A percentile compares a stretch with the other conserved stretches of the same genome.
Evolutionary conservation across 106 monocot species (phyloP).

Genomic region (Dendrobium officinale): DNA sequence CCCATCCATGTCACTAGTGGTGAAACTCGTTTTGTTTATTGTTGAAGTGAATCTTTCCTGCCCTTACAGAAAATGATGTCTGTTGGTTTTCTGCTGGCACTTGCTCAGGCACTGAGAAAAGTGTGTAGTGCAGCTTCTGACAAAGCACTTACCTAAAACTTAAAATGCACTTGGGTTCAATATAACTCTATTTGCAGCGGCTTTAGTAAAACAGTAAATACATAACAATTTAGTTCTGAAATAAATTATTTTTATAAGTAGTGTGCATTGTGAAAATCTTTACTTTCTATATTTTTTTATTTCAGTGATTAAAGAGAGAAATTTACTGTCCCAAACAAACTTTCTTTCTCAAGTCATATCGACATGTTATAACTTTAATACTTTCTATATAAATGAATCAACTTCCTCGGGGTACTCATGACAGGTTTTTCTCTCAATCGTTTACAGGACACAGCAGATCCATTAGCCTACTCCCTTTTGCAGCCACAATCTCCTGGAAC

Average conservation of each 20-base stretch:
- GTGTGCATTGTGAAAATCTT: too few species aligned
- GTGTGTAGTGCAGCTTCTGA: too few species aligned
- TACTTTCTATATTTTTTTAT: background rate
- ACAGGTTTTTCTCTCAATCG: background rate
- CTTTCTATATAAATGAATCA: background rate
- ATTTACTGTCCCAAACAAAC: background rate
- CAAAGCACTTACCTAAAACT: background rate
- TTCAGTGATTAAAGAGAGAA: background rate
- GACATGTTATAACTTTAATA: background rate
- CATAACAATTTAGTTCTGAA: background rate
- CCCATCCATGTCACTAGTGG: background rate
- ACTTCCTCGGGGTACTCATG: background rate
- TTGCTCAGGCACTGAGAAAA: too few species aligned
- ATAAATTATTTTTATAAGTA: background rate
- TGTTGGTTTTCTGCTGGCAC: too few species aligned
- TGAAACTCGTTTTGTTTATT: background rate
- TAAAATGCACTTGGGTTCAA: background rate
- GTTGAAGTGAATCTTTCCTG: background rate
- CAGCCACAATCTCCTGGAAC: slow-evolving; percentile 96
- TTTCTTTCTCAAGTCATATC: background rate
- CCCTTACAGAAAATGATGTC: too few species aligned
- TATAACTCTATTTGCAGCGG: background rate
- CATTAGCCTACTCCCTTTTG: slow-evolving; percentile 83
- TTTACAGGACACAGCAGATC: slow-evolving; percentile 89
- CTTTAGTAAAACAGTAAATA: background rate